These are phyloP conservation scores for Candida sanyiensis DNA, from an alignment of 805 yeast genomes.

Conservation along the genomic window DNA sequence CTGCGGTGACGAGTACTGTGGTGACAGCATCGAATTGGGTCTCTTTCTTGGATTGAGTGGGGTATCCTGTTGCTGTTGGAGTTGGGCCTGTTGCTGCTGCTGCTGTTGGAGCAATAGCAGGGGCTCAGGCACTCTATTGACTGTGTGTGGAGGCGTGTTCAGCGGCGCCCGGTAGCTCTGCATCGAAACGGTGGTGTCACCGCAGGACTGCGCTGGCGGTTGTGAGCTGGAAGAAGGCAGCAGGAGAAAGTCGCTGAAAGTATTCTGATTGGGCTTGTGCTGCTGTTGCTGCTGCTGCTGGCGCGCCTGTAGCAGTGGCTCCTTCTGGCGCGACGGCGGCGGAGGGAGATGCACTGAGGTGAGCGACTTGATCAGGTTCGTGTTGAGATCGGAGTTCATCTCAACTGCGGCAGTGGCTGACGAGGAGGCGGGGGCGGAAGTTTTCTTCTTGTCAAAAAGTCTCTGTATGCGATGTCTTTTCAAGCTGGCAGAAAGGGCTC, in stretches of 20 bases:
- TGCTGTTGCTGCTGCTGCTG: no score
- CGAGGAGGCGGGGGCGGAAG: not conserved
- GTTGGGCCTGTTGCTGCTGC: conserved; percentile 1
- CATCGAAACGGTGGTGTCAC: conserved; percentile 1
- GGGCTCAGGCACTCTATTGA: conserved; percentile 14
- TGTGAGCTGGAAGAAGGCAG: no score
- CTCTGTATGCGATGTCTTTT: no score
- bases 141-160: conserved; percentile 27
- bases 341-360: conserved; percentile 38
- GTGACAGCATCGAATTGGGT: conserved; percentile 22
- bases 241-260: no score
- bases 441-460: not conserved
- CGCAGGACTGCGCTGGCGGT: no score
- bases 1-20: conserved; percentile 26
- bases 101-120: not conserved
- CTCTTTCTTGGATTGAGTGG: conserved; percentile 22
- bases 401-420: not conserved
- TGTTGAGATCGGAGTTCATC: conserved; percentile 25
- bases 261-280: no score
- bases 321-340: conserved; percentile 27
- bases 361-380: conserved; percentile 32
- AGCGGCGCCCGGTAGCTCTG: no score
- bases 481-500: no score
- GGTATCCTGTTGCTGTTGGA: conserved; percentile 19
- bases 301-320: not conserved